Base-by-base conservation (phyloP, 306 rosid genomes). In the Trifolium repens region DNA sequence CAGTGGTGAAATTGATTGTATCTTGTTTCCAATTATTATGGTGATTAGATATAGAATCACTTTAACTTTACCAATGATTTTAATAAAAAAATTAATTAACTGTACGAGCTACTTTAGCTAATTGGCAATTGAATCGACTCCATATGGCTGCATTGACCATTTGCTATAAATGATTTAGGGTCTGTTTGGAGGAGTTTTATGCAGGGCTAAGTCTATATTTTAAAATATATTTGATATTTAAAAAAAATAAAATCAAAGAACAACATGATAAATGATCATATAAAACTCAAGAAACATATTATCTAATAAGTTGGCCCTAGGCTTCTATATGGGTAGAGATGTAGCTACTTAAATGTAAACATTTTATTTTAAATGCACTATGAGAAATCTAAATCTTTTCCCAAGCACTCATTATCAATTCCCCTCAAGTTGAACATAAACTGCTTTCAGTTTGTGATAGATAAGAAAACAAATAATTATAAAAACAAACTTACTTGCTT, bases 81-180 rank as follows among this genome's bases (percentile, higher is more conserved):
- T 16, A 37, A 63, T 22, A 63, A n/a, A 62, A 34, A 62, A 35
- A 35, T 35, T 61, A 35, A 14, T 63, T 57, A 24, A 55, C 24
- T 37, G 9, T 70, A 52, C 3, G 11, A 11, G 39, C 30, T 17
- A 8, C 57, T 61, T 60, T 47, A 50, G 63, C 22, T 74, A 32
- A 42, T 30, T 32, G 16, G 8, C 47, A 3, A 32, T 74, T 47
- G 47, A 46, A 47, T 46, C 47, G 47, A 74, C 60, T 19, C 14
- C 37, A n/a, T 74, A n/a, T 74, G 37, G 19, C 53, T 74, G 78
- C 34, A 44, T 42, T 43, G n/a, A 14, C 35, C 43, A 57, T 73
- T 59, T 59, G 5, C 44, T 15, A 6, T 14, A 59, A 42, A 13
- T 24, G 16, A 32, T 39, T 39, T 39, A 39, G 42, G 42, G 42